These are phyloP conservation scores for Rhexocercosporidium sp. DNA, from an alignment of 2,329 filamentous ascomycete species.

Conservation along the genomic window DNA sequence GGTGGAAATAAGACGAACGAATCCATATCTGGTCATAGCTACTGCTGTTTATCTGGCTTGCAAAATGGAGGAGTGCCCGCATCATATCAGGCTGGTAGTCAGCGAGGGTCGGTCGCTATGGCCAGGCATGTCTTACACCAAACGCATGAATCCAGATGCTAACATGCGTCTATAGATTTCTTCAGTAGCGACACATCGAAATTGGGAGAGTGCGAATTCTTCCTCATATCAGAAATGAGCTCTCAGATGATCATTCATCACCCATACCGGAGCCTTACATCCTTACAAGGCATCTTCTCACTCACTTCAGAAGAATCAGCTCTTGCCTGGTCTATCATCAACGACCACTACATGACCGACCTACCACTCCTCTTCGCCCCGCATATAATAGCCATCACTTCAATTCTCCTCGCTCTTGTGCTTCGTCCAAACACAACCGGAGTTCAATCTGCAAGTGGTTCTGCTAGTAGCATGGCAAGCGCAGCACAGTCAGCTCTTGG, in stretches of 20 bases:
- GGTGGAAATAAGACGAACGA: conserved; percentile 89
- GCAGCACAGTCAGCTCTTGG: conserved; percentile 41
- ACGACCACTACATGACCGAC: conserved; percentile 76
- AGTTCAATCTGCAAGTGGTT: conserved; percentile 48
- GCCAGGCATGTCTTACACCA: conserved; percentile 59
- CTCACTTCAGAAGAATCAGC: conserved; percentile 68
- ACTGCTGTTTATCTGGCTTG: conserved; percentile 94
- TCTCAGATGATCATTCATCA: conserved; percentile 78
- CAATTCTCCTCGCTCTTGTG: conserved; percentile 71
- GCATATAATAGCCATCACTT: conserved; percentile 71
- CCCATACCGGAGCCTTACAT: conserved; percentile 70
- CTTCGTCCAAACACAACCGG: conserved; percentile 61
- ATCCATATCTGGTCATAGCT: conserved; percentile 90
- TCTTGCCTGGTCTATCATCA: conserved; percentile 72
- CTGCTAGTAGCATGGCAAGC: conserved; percentile 42
- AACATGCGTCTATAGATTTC: conserved; percentile 52
- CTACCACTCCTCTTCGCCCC: conserved; percentile 70
- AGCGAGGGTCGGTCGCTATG: conserved; percentile 85
- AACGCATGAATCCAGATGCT: not conserved
- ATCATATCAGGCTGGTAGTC: conserved; percentile 91
- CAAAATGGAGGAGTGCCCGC: conserved; percentile 97
- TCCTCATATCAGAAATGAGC: conserved; percentile 73
- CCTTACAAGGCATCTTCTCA: conserved; percentile 63
- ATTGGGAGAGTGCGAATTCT: conserved; percentile 77
- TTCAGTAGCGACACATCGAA: conserved; percentile 69